Percentiles rank a stretch among this genome's conserved stretches.
These are phyloP conservation scores for Aspergillus panamensis DNA, from an alignment of 495 filamentous ascomycete genomes.

Conservation along the genomic window DNA sequence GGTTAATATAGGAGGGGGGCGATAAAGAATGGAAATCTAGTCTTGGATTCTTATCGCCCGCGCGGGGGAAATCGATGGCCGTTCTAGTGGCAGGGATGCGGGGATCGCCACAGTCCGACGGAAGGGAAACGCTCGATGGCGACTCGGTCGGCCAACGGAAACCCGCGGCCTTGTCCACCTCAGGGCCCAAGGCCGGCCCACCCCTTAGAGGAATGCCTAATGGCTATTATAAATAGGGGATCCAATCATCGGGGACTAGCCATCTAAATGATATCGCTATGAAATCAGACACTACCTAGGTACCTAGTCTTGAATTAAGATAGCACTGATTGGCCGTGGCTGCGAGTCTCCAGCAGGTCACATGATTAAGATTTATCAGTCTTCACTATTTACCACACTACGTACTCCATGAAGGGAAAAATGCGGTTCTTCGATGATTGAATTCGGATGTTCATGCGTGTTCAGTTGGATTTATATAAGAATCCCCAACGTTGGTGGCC, in stretches of 20 bases:
- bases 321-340: too few species aligned
- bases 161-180: constrained; percentile 1
- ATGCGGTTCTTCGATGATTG: too few species aligned
- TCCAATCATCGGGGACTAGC: neutral
- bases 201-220: neutral
- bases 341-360: too few species aligned
- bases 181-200: constrained; percentile 1
- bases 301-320: too few species aligned
- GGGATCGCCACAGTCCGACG: constrained; percentile 48
- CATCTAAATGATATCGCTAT: neutral
- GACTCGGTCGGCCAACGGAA: constrained; percentile 11
- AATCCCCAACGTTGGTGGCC: too few species aligned
- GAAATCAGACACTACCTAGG: neutral
- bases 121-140: neutral
- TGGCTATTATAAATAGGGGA: neutral
- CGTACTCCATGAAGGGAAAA: too few species aligned
- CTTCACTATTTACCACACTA: too few species aligned
- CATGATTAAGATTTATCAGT: too few species aligned
- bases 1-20: neutral
- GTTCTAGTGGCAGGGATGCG: constrained; percentile 23
- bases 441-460: too few species aligned
- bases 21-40: neutral
- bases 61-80: neutral
- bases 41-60: neutral
- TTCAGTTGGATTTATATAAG: too few species aligned